Base-by-base conservation (phyloP, 352 stramenopile species). In the Pythium guiyangense region DNA sequence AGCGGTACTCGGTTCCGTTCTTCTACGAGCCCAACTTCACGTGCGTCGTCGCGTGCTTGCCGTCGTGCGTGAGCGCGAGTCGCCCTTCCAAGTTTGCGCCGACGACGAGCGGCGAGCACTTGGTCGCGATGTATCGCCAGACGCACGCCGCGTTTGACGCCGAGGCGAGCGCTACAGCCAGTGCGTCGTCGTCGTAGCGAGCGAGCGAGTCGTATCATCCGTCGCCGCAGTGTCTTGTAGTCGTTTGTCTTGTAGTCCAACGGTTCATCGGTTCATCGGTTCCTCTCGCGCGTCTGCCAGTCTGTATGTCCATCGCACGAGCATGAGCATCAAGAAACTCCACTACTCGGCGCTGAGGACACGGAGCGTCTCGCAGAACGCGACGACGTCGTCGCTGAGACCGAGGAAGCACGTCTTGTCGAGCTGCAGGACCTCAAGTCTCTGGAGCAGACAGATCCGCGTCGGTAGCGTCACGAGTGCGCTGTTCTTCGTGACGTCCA, bases 1-100 rank as follows among this genome's bases (percentile, higher is more conserved):
- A 90, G 42, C 77, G 79, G 9, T 90, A 84, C 70, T 90, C 79
- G n/a, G 67, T 88, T 18, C 77, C 79, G 35, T 88, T 90, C 62
- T 90, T 90, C 54, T 90, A 86, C 57, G 79, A 90, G 48, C 79
- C 79, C 17, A 86, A 90, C 59, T 90, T 83, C 46, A 75, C 73
- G 40, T 90, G 79, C 60, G 59, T 67, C 34, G 79, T 90, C 26
- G 68, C 74, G 61, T 85, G 73, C 52, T 83, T 90, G 35, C 66
- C 71, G 26, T 86, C 73, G 46, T 90, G 77, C 56, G 70, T 84
- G 44, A 80, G 58, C 48, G 62, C 57, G 11, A 62, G 67, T 17
- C 73, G 73, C 51, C 73, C 74, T 27, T 43, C 75, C 35, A 81
- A 85, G 44, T 91, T 89, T 51, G 43, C 66, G 12, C 68, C 81